Conservation (phyloP, 306 rosid genomes). For the Dryas drummondii region DNA sequence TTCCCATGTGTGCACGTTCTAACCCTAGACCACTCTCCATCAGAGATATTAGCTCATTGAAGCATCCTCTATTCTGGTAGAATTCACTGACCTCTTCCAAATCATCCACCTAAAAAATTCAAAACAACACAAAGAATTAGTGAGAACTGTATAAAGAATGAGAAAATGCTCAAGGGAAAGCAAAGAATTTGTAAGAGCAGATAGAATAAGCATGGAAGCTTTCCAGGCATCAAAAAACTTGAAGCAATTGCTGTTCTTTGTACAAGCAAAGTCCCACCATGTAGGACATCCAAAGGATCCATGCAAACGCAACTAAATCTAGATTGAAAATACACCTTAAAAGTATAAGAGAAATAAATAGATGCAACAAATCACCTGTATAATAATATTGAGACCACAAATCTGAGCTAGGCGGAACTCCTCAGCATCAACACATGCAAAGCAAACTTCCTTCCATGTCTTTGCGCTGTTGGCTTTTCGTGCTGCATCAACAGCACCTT, state of each 20-base stretch:
- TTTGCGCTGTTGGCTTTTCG: slow-evolving; percentile 97
- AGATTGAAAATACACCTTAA: slow-evolving; percentile 12
- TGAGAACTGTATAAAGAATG: slow-evolving; percentile 13
- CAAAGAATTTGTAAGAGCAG: background rate
- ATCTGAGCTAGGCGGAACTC: slow-evolving; percentile 99
- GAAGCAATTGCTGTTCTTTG: background rate
- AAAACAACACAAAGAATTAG: slow-evolving; percentile 13
- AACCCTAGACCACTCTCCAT: slow-evolving; percentile 99
- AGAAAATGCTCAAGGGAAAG: background rate
- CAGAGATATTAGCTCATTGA: slow-evolving; percentile 92
- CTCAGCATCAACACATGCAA: slow-evolving; percentile 98
- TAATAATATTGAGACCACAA: slow-evolving; percentile 94
- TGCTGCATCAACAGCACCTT: slow-evolving; percentile 99
- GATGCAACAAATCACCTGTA: slow-evolving; percentile 61
- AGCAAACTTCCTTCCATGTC: slow-evolving; percentile 99
- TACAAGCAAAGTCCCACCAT: background rate
- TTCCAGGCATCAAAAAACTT: slow-evolving; percentile 1
- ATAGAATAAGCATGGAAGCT: slow-evolving; percentile 15
- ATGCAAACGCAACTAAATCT: background rate
- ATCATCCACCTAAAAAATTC: slow-evolving; percentile 82
- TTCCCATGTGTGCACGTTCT: slow-evolving; percentile 99
- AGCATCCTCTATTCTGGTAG: slow-evolving; percentile 98
- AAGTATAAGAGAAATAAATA: background rate
- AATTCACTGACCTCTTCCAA: slow-evolving; percentile 98
- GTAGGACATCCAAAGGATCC: background rate